Percentiles rank a stretch among this genome's conserved stretches.
These are phyloP conservation scores for Pinus taeda DNA, from an alignment of 75 land plant genomes.

Conservation along the genomic window DNA sequence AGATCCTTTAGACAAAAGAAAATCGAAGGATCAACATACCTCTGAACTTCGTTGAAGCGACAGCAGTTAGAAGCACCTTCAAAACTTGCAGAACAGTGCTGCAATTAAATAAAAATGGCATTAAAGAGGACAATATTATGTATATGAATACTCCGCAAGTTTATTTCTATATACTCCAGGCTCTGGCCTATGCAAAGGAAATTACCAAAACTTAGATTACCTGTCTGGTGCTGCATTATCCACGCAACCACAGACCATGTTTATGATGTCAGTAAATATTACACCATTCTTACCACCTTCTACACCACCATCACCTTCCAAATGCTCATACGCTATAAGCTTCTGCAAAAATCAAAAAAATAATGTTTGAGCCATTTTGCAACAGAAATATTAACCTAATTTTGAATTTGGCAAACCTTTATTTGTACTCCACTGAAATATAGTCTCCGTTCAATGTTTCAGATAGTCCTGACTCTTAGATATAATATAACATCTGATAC, in stretches of 20 bases:
- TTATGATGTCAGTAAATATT: constrained; percentile 79
- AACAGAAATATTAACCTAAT: not conserved
- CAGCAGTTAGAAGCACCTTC: constrained; percentile 94
- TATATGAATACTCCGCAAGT: not conserved
- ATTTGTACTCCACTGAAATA: not conserved
- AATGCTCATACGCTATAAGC: constrained; percentile 95
- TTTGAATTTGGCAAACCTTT: not conserved
- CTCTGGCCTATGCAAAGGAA: not conserved
- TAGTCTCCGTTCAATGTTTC: not conserved
- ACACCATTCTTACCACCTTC: constrained; percentile 75
- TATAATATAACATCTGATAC: not conserved
- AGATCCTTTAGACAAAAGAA: not conserved
- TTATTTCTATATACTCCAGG: not conserved
- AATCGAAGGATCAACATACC: constrained; percentile 31
- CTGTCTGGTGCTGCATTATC: constrained; percentile 91
- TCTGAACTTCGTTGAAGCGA: constrained; percentile 84
- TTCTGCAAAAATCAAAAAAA: constrained; percentile 52
- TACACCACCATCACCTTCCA: constrained; percentile 97
- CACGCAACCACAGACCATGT: constrained; percentile 82
- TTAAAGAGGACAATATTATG: not conserved
- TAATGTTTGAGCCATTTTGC: not conserved
- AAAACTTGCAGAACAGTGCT: constrained; percentile 93
- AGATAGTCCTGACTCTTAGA: not conserved
- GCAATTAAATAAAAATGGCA: constrained; percentile 22
- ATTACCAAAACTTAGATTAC: constrained; percentile 25